Base-by-base conservation (phyloP, 805 yeast species). In the Cyberlindnera lachancei region DNA sequence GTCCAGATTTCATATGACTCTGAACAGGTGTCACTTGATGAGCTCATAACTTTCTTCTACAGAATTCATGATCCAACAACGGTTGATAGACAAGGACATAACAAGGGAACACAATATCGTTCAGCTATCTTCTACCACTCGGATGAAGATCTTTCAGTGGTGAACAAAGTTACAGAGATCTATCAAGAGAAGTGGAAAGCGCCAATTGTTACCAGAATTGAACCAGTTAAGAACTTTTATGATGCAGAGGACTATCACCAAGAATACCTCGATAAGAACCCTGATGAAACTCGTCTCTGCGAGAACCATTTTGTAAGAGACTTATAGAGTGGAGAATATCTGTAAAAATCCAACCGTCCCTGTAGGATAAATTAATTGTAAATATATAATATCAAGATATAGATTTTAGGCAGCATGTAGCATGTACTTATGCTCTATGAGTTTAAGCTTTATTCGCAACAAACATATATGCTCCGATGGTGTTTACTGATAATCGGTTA, bases 211-310 rank as follows among this genome's bases (percentile, higher is more conserved):
- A 87, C 97, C 1, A 61, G 59, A 28, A 71, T 88, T 32, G 81
- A 74, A 50, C 80, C 83, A 7, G 67, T 86, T 27, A 53, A 63
- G 31, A 66, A 64, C 37, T 92, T 84, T 68, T 80, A 78, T 64
- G 96, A 88, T 52, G 97, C 96, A n/a, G 98, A 90, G 58, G 88
- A 78, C 22, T 90, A 88, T 55, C 98, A 90, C 56, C 97, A 90
- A 55, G 50, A 68, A 40, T 90, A 92, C 55, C 64, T 90, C 46
- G 68, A 69, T 35, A 77, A 74, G 48, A 86, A 90, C 54, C 94
- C 96, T 3, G 58, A 62, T 5, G 96, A 96, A n/a, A n/a, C n/a
- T 5, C 85, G 87, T 55, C 84, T 81, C 37, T 90, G 97, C 54
- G 90, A 95, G 14, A 76, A 90, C 5, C 97, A 90, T 53, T 87